A percentile compares a stretch with the other conserved stretches of the same genome.
phyloP scores from a whole-genome alignment of 1,284 basidiomycete genomes.

The Ustanciosporium gigantosporum region DNA sequence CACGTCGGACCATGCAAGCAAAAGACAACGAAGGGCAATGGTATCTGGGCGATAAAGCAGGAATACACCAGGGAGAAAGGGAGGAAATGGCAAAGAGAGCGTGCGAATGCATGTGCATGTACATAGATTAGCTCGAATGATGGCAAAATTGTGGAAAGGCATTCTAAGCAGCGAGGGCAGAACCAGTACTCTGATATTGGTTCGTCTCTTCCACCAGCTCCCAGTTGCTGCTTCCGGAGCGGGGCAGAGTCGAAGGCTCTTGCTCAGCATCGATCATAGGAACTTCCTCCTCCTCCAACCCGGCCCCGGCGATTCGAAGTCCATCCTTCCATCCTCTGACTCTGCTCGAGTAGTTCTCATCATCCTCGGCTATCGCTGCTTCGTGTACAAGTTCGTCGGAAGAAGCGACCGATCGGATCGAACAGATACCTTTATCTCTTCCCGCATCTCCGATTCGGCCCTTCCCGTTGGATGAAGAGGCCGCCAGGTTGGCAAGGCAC shows the following conservation, averaged over 20 bases:
- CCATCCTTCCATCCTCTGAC: slow-evolving; percentile 40
- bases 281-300: slow-evolving; percentile 4
- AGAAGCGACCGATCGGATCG: slow-evolving; percentile 28
- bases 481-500: slow-evolving; percentile 30
- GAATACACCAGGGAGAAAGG: too few relatives aligned
- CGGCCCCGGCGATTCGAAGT: slow-evolving; percentile 29
- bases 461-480: slow-evolving; percentile 21
- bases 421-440: slow-evolving; percentile 29
- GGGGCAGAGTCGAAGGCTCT: slow-evolving; percentile 4
- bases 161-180: slow-evolving; percentile 14
- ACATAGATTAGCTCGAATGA: too few relatives aligned
- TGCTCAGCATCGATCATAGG: slow-evolving; percentile 2
- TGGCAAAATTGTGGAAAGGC: too few relatives aligned
- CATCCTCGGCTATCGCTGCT: too few relatives aligned
- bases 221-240: slow-evolving; percentile 39
- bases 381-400: slow-evolving; percentile 21
- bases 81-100: too few relatives aligned
- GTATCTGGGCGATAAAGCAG: too few relatives aligned
- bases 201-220: slow-evolving; percentile 19
- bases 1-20: too few relatives aligned
- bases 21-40: too few relatives aligned
- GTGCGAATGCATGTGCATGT: too few relatives aligned
- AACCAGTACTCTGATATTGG: slow-evolving; percentile 1
- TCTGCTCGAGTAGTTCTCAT: slow-evolving; percentile 12
- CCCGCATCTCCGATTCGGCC: slow-evolving; percentile 17